Conservation (phyloP, 495 filamentous ascomycete species). For the Diplogelasinospora grovesii region DNA sequence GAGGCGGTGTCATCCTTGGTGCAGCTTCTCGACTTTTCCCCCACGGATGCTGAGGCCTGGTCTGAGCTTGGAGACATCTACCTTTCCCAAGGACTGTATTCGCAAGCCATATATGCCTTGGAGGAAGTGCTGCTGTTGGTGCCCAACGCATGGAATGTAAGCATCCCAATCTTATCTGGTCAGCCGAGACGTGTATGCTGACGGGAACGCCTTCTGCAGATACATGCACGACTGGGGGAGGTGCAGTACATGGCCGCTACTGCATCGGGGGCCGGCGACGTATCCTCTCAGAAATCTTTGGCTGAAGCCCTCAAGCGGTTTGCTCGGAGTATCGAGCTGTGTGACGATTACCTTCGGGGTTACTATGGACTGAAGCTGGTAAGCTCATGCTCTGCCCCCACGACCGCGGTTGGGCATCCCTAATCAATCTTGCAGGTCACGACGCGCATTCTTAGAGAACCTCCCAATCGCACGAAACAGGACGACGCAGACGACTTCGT, state of each 20-base stretch:
- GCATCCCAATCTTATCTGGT: conserved; percentile 22
- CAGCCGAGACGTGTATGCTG: conserved; percentile 15
- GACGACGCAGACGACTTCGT: conserved; percentile 34
- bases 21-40: conserved; percentile 69
- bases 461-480: conserved; percentile 26
- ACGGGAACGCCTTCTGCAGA: conserved; percentile 42
- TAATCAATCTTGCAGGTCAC: conserved; percentile 30
- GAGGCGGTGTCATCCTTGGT: conserved; percentile 72
- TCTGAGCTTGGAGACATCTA: conserved; percentile 86
- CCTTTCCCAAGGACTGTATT: conserved; percentile 62
- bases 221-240: conserved; percentile 86
- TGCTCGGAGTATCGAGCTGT: conserved; percentile 85
- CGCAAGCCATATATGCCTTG: conserved; percentile 79
- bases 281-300: conserved; percentile 44
- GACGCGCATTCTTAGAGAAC: conserved; percentile 28
- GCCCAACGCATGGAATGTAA: conserved; percentile 94
- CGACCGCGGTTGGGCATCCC: background rate
- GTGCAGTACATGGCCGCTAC: conserved; percentile 63
- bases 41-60: conserved; percentile 92
- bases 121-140: conserved; percentile 84
- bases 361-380: conserved; percentile 87
- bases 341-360: conserved; percentile 84
- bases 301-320: conserved; percentile 73
- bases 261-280: conserved; percentile 35
- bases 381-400: conserved; percentile 17